Conservation (phyloP, 108 stramenopile genomes). For the Pseudonitzschia pungens region DNA sequence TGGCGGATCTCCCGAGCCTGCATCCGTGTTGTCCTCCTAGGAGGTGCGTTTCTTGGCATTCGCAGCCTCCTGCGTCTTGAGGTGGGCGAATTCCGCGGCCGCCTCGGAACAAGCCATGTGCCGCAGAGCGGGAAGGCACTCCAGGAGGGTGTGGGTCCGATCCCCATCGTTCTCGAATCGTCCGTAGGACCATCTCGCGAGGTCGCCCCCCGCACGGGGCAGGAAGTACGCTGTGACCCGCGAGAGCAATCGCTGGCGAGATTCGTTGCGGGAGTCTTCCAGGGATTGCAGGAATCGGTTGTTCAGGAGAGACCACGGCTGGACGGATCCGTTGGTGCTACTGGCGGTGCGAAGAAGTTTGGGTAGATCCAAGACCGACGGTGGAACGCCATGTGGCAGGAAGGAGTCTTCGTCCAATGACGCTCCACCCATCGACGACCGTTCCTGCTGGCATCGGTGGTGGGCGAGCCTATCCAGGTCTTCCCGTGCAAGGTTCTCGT, state of each 20-base stretch:
- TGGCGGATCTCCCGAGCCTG: conserved; percentile 5
- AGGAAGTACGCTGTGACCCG: background rate
- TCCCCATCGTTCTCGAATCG: conserved; percentile 6
- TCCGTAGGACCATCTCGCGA: conserved; percentile 16
- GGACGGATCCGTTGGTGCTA: background rate
- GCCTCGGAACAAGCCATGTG: conserved; percentile 14
- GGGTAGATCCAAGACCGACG: conserved; percentile 15
- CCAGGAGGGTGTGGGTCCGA: conserved; percentile 4
- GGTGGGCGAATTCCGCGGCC: conserved; percentile 1
- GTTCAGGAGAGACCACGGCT: background rate
- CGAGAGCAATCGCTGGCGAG: background rate
- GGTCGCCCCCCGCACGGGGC: conserved; percentile 1
- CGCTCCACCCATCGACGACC: background rate
- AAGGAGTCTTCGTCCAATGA: conserved; percentile 18
- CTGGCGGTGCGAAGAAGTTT: conserved; percentile 15
- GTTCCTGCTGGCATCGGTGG: background rate
- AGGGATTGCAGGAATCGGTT: background rate
- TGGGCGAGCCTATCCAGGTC: conserved; percentile 9
- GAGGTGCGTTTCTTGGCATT: background rate
- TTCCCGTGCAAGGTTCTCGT: background rate
- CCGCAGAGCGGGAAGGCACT: conserved; percentile 17
- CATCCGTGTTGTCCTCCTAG: conserved; percentile 2
- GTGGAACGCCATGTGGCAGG: conserved; percentile 14
- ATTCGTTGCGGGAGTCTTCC: conserved; percentile 2
- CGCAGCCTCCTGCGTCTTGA: background rate